phyloP scores from a whole-genome alignment of 1,284 basidiomycete genomes.

The Phellopilus nigrolimitatus region DNA sequence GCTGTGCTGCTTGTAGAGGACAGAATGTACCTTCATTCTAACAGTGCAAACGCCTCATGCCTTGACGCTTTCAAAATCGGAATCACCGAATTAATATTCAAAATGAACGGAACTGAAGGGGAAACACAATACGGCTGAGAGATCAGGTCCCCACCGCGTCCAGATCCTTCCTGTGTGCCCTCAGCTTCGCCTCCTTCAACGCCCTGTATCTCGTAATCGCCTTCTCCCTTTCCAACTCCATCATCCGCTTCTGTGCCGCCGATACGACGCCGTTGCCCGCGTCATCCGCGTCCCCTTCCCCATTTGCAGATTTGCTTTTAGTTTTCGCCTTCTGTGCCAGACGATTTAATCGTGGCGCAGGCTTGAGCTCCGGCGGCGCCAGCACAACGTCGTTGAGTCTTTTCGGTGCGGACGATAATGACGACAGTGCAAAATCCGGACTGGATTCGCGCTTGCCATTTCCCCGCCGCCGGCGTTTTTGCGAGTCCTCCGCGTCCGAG shows the following conservation, averaged over 20 bases:
- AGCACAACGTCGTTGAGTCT: constrained; percentile 67
- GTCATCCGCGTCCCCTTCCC: constrained; percentile 22
- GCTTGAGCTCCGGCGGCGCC: constrained; percentile 53
- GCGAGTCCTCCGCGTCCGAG: neutral
- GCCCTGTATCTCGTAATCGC: constrained; percentile 63
- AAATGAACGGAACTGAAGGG: too few relatives aligned
- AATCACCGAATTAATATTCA: too few relatives aligned
- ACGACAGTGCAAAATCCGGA: neutral
- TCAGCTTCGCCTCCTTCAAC: constrained; percentile 40
- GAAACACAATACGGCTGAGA: too few relatives aligned
- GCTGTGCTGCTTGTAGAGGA: too few relatives aligned
- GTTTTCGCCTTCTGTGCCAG: constrained; percentile 6
- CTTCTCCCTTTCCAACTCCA: constrained; percentile 69
- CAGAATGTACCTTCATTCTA: too few relatives aligned
- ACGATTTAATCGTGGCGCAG: constrained; percentile 32
- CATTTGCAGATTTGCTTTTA: constrained; percentile 27
- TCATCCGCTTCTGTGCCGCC: constrained; percentile 70
- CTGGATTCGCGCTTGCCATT: neutral
- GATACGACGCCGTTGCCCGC: constrained; percentile 46
- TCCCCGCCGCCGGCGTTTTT: neutral
- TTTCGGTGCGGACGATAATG: constrained; percentile 38
- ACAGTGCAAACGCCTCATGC: too few relatives aligned
- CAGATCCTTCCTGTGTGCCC: neutral
- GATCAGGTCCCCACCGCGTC: too few relatives aligned
- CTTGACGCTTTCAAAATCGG: too few relatives aligned